Evolutionary conservation across 768 basidiomycete species (phyloP), one percentile per base, ranked within the genome.

Genomic region (Floccularia luteovirens): DNA sequence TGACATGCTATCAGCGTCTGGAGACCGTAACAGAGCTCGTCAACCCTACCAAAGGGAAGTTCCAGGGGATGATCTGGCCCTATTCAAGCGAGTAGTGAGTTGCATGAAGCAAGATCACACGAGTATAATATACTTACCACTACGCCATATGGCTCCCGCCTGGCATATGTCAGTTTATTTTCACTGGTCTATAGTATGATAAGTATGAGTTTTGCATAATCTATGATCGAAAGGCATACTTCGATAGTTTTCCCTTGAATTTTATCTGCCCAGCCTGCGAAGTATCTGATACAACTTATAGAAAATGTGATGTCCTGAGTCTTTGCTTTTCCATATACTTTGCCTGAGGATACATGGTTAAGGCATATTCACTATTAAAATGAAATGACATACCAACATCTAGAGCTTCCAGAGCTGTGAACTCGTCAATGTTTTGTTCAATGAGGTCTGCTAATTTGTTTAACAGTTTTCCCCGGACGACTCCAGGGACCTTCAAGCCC

Each of bases 181-280:
- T 70, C 67, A 36, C 56, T 59, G 35, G 69, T 81, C 74, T 80
- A 61, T 40, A 17, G 21, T 24, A 3, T 10, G 20, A 16, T 5
- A 30, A 35, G 36, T 11, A 22, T 8, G 1, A 13, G 11, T 5
- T 5, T 21, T 31, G 25, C 42, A 2, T n/a, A 54, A 53, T 46
- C 19, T 11, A 24, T 8, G 7, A 34, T 19, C 21, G 6, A 7
- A 17, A 7, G 7, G 34, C 54, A 5, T 24, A 64, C 64, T 56
- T 90, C 86, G 55, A 90, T 79, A 5, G 77, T 78, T 57, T 87
- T 74, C 4, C 86, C 88, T 4, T 71, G 65, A 39, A 84, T 61
- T 64, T 93, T 94, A 66, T 92, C 91, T 16, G 90, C 87, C 80
- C 87, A 88, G 12, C 91, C 92, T 28, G 79, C 87, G 51, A 84